phyloP scores from a whole-genome alignment of 148 eudicot genomes.

The Amaranthus hypochondriacus region DNA sequence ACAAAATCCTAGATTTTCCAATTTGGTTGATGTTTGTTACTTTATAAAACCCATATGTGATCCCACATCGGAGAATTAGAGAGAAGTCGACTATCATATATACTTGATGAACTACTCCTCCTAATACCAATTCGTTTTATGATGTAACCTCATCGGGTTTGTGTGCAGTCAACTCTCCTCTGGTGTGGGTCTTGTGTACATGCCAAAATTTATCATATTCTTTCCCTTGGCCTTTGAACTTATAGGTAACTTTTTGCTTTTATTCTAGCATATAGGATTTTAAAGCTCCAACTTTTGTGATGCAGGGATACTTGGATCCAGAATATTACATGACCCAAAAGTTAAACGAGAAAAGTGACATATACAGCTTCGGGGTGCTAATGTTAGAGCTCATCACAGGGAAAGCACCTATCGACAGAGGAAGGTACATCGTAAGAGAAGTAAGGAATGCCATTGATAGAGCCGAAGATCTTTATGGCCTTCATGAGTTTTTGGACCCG shows the following conservation, averaged over 20 bases:
- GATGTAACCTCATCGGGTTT: no score
- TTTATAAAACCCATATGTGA: no score
- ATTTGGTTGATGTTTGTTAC: no score
- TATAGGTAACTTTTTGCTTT: not conserved
- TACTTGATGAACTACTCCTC: no score
- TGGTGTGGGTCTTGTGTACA: no score
- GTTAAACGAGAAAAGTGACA: constrained; percentile 81
- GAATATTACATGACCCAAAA: constrained; percentile 87
- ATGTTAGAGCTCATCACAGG: constrained; percentile 77
- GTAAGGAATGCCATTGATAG: constrained; percentile 29
- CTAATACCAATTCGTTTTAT: no score
- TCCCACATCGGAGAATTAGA: no score
- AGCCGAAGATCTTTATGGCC: constrained; percentile 26
- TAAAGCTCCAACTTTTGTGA: not conserved
- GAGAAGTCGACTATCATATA: no score
- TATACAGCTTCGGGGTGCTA: constrained; percentile 84
- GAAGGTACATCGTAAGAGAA: constrained; percentile 76
- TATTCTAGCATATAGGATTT: not conserved
- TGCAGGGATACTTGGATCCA: constrained; percentile 87
- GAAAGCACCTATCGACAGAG: constrained; percentile 71
- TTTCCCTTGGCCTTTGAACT: not conserved
- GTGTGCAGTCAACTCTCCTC: no score
- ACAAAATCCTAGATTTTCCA: no score
- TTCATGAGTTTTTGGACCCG: constrained; percentile 33
- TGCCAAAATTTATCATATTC: not conserved